Evolutionary conservation across 1,284 basidiomycete species (phyloP), one percentile per base, ranked within the genome.

Genomic region (Ceratorhiza oryzae-sativae): DNA sequence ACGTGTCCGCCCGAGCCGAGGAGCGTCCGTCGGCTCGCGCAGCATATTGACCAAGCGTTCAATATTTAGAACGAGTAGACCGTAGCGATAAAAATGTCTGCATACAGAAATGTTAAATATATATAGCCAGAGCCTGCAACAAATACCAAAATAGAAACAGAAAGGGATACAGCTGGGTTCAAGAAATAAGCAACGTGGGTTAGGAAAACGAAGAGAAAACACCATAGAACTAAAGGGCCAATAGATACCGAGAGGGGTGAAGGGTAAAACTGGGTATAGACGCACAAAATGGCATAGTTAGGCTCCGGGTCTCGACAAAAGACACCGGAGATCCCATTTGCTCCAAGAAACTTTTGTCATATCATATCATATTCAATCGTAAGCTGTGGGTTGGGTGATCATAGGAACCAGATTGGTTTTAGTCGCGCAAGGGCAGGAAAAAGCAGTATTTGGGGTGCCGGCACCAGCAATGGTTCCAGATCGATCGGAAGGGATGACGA

Each of bases 101-200:
- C 46, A 42, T 45, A 61, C 59, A 63, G 39, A 34, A 51, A 45
- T 51, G 51, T 34, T 23, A 70, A 55, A 59, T 59, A 60, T 59
- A 65, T 65, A 71, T 39, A 36, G n/a, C 45, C 46, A 32, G 61
- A 63, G 61, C 49, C 61, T 63, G 61, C 46, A 8, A 39, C 51
- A 41, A 58, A 70, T 70, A 71, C 56, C 68, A 60, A n/a, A n/a
- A 71, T 71, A 71, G 68, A 71, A 56, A 71, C 55, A 59, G 25
- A 32, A 59, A 60, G 59, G 25, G 68, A 71, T 71, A 71, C 68
- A 71, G 68, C 68, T 71, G 51, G 36, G 53, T 25, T 48, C 55
- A 71, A 60, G 56, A 59, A 71, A 60, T 70, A 55, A 71, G 56
- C 39, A 60, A 71, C 45, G 51, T 15, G 27, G 48, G 39, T 30